Evolutionary conservation across 176 grass and related monocot species (phyloP).

Genomic region (Zea mays): DNA sequence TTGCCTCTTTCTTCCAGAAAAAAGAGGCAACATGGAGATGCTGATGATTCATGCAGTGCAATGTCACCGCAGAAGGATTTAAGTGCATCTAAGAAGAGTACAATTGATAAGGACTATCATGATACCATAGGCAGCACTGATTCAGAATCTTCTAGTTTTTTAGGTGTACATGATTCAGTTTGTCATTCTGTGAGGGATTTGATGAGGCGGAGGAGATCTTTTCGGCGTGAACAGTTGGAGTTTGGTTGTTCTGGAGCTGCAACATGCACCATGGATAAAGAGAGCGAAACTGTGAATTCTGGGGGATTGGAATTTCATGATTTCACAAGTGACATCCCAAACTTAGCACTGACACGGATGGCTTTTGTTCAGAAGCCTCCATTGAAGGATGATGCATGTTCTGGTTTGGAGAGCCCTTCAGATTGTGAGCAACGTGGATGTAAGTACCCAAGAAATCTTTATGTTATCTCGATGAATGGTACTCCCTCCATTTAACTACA

Average conservation of each 20-base stretch:
- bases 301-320: conserved; percentile 18
- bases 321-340: conserved; percentile 27
- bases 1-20: conserved; percentile 76
- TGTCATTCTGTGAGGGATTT: conserved; percentile 78
- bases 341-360: conserved; percentile 50
- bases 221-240: conserved; percentile 52
- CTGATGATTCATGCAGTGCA: conserved; percentile 37
- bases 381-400: conserved; percentile 51
- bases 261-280: conserved; percentile 23
- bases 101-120: conserved; percentile 36
- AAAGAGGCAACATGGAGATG: conserved; percentile 38
- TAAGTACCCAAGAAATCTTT: conserved; percentile 29
- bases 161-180: conserved; percentile 35
- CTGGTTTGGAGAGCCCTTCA: conserved; percentile 45
- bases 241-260: conserved; percentile 51
- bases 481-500: neutral
- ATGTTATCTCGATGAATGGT: conserved; percentile 29
- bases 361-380: conserved; percentile 61
- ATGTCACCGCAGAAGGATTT: conserved; percentile 19
- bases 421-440: conserved; percentile 22
- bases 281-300: conserved; percentile 28
- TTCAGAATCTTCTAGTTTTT: conserved; percentile 43
- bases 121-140: conserved; percentile 32
- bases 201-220: conserved; percentile 75
- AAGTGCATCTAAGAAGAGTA: conserved; percentile 40